Conservation (phyloP, 140 eudicot species). For the Cichorium intybus region DNA sequence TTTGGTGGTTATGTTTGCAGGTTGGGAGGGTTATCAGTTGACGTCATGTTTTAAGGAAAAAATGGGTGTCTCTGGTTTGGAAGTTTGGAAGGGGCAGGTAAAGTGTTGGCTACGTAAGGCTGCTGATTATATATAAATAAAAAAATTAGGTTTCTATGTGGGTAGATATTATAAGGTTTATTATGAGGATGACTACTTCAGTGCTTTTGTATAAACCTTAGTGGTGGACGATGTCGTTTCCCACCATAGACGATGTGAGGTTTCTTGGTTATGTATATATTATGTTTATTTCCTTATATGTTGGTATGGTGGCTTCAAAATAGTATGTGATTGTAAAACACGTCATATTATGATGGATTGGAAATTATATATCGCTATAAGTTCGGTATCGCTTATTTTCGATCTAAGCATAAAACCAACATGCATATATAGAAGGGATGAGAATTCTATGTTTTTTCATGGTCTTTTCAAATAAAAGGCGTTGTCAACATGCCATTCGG, state of each 20-base stretch:
- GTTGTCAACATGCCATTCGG: too few relatives aligned
- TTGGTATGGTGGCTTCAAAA: too few relatives aligned
- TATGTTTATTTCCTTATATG: too few relatives aligned
- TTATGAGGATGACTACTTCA: not conserved
- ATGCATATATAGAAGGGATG: too few relatives aligned
- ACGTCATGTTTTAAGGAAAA: constrained; percentile 3
- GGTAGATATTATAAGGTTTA: not conserved
- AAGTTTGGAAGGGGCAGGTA: constrained; percentile 12
- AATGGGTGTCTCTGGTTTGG: constrained; percentile 10
- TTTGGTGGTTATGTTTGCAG: constrained; percentile 25
- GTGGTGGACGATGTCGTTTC: not conserved
- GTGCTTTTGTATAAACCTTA: not conserved
- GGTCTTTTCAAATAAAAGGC: too few relatives aligned
- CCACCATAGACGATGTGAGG: not conserved
- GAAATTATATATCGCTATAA: too few relatives aligned
- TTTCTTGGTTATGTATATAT: not conserved
- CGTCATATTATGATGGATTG: too few relatives aligned
- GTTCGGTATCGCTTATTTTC: too few relatives aligned
- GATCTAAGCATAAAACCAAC: too few relatives aligned
- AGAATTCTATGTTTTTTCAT: too few relatives aligned
- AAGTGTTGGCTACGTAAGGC: constrained; percentile 28
- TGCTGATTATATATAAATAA: constrained; percentile 19
- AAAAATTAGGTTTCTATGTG: not conserved
- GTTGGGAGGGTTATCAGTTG: constrained; percentile 2
- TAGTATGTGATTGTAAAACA: not conserved